phyloP scores from a whole-genome alignment of 208 protist species.

The Leishmania braziliensis region DNA sequence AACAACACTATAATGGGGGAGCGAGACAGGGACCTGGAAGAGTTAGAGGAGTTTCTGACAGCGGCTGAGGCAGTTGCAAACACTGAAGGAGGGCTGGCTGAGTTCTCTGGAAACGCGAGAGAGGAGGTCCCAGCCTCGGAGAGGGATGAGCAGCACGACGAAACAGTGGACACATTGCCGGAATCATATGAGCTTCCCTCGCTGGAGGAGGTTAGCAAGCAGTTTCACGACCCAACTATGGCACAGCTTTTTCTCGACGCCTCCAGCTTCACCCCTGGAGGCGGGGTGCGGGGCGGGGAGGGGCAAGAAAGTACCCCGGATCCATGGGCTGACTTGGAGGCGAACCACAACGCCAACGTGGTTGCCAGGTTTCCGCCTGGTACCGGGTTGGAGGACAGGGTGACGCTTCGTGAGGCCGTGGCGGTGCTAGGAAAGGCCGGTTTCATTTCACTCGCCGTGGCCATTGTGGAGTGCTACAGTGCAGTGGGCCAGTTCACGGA shows the following conservation, averaged over 20 bases:
- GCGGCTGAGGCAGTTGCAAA: background rate
- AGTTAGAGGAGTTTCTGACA: slow-evolving; percentile 48
- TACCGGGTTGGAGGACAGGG: slow-evolving; percentile 37
- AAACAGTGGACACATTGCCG: slow-evolving; percentile 10
- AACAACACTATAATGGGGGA: slow-evolving; percentile 39
- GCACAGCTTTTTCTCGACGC: slow-evolving; percentile 83
- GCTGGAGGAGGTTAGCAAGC: slow-evolving; percentile 79
- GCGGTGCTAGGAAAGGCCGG: slow-evolving; percentile 55
- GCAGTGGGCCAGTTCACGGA: slow-evolving; percentile 83
- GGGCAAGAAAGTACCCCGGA: background rate
- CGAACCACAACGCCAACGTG: slow-evolving; percentile 17
- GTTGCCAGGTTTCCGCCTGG: slow-evolving; percentile 5
- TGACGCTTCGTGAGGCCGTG: slow-evolving; percentile 73
- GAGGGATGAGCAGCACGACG: background rate
- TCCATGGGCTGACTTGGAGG: slow-evolving; percentile 17
- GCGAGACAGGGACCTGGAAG: slow-evolving; percentile 52
- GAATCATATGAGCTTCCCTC: slow-evolving; percentile 64
- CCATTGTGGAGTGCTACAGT: slow-evolving; percentile 84
- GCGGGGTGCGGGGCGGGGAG: slow-evolving; percentile 20
- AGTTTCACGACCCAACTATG: slow-evolving; percentile 81
- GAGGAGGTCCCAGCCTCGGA: background rate
- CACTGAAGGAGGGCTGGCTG: background rate
- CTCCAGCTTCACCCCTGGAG: slow-evolving; percentile 45
- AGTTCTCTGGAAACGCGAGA: slow-evolving; percentile 1
- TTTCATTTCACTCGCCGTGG: slow-evolving; percentile 73